Base-by-base conservation (phyloP, 2,329 filamentous ascomycete species). In the Fusarium subtropicale region DNA sequence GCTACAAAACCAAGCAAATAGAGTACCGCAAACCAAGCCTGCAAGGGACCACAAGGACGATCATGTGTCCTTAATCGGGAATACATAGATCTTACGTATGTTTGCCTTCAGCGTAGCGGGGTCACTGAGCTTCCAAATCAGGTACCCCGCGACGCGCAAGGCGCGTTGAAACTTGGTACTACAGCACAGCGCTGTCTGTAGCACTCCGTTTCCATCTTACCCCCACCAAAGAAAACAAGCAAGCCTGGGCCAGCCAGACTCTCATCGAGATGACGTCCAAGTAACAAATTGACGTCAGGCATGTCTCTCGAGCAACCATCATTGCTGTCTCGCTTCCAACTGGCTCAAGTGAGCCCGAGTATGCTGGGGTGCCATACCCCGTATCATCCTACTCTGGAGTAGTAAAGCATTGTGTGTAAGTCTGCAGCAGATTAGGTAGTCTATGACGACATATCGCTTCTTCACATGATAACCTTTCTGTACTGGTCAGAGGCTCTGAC, bases 251-350 rank as follows among this genome's bases (percentile, higher is more conserved):
- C n/a, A 30, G 41, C 52, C 12, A 20, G 36, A 39, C n/a, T 68
- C 42, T 52, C 53, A 48, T 64, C 44, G 33, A 60, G 46, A 70
- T 70, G 67, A 70, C 67, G 67, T 71, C 15, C 13, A 16, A 50
- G 67, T 70, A 59, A 57, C 68, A 34, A n/a, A 41, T 47, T 71
- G 67, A 70, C 67, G 67, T 70, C 67, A 70, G 61, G 28, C 26
- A 42, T 50, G 28, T 60, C 36, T 46, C 51, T 41, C 18, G 41
- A 64, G 54, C 58, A 71, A 64, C 54, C 67, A 64, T 70, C 53
- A 67, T 53, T 61, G 33, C 33, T 46, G 30, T 60, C 60, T 53
- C 28, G 31, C 18, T 38, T 34, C 42, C 46, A 53, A 65, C 42
- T 66, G 60, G 61, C 36, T 8, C 46, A 34, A 41, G 15, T 50